Evolutionary conservation across 2,329 filamentous ascomycete genomes (phyloP).

Genomic region (Incumbomyces lentus): DNA sequence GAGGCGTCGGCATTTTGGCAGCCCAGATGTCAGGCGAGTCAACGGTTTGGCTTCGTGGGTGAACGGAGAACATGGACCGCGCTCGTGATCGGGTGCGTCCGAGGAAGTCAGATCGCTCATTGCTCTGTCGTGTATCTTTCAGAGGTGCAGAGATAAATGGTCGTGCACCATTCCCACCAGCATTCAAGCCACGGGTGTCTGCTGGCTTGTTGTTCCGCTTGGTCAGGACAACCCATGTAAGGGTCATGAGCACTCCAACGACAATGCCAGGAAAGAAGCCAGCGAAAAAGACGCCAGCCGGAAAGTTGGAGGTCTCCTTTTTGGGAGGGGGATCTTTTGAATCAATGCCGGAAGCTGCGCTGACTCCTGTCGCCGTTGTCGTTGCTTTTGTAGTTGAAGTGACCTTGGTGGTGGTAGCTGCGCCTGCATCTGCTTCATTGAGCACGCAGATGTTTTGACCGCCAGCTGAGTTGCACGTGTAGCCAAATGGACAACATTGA

Average conservation of each 20-base stretch:
- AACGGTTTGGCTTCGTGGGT: not conserved
- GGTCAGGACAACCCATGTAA: conserved; percentile 38
- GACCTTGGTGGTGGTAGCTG: conserved; percentile 10
- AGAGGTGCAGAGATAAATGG: conserved; percentile 20
- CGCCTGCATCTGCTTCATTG: conserved; percentile 14
- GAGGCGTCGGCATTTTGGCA: conserved; percentile 20
- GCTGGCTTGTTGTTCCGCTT: conserved; percentile 21
- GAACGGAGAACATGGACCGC: conserved; percentile 18
- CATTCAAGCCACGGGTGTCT: conserved; percentile 9
- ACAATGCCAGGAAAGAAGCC: conserved; percentile 38
- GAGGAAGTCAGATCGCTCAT: conserved; percentile 28
- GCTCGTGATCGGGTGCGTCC: conserved; percentile 29
- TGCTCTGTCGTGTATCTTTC: conserved; percentile 21
- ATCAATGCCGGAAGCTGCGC: conserved; percentile 12
- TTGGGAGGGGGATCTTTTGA: conserved; percentile 16
- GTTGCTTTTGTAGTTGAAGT: conserved; percentile 10
- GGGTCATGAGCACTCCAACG: conserved; percentile 41
- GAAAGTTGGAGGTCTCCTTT: conserved; percentile 28
- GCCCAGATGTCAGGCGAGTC: conserved; percentile 11
- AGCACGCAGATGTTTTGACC: conserved; percentile 19
- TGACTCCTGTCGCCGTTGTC: conserved; percentile 8
- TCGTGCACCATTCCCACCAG: conserved; percentile 8
- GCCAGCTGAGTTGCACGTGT: conserved; percentile 25
- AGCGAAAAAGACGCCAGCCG: conserved; percentile 31
- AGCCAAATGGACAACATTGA: conserved; percentile 39